A percentile compares a stretch with the other conserved stretches of the same genome.
Conservation (phyloP, 2,329 filamentous ascomycete genomes). For the Aureobasidium sp. region DNA sequence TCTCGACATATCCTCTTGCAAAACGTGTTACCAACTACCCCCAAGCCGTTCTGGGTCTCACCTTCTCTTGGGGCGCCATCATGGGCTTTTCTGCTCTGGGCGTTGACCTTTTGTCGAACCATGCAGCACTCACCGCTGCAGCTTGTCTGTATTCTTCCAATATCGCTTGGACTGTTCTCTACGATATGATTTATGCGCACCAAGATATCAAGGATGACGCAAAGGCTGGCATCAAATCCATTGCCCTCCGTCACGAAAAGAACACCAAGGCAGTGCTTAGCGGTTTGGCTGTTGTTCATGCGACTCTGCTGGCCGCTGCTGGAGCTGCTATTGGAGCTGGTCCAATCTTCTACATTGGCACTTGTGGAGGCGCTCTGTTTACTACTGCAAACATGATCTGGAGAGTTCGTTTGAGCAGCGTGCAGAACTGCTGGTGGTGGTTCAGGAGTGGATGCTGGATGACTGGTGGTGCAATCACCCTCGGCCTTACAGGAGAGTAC, state of each 20-base stretch:
- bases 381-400: conserved; percentile 52
- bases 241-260: conserved; percentile 68
- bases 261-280: conserved; percentile 69
- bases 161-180: conserved; percentile 76
- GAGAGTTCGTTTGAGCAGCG: conserved; percentile 47
- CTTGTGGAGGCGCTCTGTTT: conserved; percentile 47
- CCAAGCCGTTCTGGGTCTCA: conserved; percentile 71
- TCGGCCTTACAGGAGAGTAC: conserved; percentile 50
- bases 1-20: conserved; percentile 69
- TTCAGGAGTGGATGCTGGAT: conserved; percentile 54
- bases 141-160: conserved; percentile 67
- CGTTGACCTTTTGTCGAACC: conserved; percentile 60
- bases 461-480: conserved; percentile 49
- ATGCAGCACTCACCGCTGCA: conserved; percentile 55
- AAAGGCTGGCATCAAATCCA: conserved; percentile 82
- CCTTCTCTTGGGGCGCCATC: conserved; percentile 82
- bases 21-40: conserved; percentile 85
- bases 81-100: conserved; percentile 82
- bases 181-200: conserved; percentile 90
- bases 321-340: conserved; percentile 54
- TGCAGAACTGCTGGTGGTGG: conserved; percentile 56
- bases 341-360: conserved; percentile 49
- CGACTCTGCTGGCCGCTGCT: conserved; percentile 60
- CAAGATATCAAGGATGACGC: conserved; percentile 83
- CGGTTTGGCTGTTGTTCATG: conserved; percentile 59